Conservation (phyloP, 1,284 basidiomycete genomes). For the Cryptococcus hybrid region DNA sequence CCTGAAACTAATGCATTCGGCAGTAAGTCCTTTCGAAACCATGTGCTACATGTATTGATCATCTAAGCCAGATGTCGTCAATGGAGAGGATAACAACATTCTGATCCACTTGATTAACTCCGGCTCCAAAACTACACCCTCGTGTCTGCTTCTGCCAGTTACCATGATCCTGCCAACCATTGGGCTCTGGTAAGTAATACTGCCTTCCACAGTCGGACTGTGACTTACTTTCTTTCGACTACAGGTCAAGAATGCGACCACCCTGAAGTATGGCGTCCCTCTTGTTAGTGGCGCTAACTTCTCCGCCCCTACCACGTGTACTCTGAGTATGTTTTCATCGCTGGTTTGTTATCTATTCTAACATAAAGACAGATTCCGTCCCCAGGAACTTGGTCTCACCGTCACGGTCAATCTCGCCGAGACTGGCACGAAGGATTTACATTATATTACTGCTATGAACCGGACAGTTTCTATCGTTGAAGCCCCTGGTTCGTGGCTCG, state of each 20-base stretch:
- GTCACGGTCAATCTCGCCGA: conserved; percentile 72
- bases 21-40: conserved; percentile 57
- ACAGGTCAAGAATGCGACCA: conserved; percentile 57
- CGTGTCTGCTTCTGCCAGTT: conserved; percentile 65
- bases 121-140: conserved; percentile 73
- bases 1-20: conserved; percentile 75
- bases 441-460: conserved; percentile 71
- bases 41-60: neutral
- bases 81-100: conserved; percentile 77
- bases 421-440: conserved; percentile 30
- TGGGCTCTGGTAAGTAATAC: conserved; percentile 61
- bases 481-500: conserved; percentile 72
- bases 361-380: conserved; percentile 51
- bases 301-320: conserved; percentile 69
- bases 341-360: neutral
- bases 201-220: neutral
- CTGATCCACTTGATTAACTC: conserved; percentile 69
- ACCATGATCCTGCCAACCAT: conserved; percentile 66
- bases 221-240: neutral
- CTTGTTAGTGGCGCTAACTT: conserved; percentile 65
- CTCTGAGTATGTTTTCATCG: conserved; percentile 67
- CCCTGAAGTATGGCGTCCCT: conserved; percentile 60
- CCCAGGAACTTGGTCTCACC: conserved; percentile 73
- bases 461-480: conserved; percentile 78
- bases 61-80: conserved; percentile 65